These are phyloP conservation scores for Kodamaea arcana DNA, from an alignment of 1,139 yeast species.

Conservation along the genomic window DNA sequence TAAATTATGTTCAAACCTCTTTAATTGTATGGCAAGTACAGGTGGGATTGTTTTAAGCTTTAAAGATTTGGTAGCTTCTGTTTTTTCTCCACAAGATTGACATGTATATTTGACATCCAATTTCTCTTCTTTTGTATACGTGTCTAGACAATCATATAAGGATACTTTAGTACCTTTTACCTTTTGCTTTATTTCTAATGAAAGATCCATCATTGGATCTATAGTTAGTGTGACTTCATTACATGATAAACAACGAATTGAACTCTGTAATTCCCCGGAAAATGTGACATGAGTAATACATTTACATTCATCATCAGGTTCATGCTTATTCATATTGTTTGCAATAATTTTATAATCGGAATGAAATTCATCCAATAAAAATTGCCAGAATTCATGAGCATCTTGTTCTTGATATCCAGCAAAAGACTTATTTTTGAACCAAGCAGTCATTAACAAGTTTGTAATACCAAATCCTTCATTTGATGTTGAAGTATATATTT, in stretches of 20 bases:
- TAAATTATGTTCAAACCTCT: conserved; percentile 76
- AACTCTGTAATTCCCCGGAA: conserved; percentile 68
- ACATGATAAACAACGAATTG: conserved; percentile 73
- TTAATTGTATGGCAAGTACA: conserved; percentile 77
- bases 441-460: conserved; percentile 68
- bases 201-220: conserved; percentile 89
- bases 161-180: conserved; percentile 14
- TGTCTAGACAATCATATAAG: conserved; percentile 63
- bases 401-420: conserved; percentile 97
- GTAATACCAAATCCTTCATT: conserved; percentile 74
- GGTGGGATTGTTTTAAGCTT: conserved; percentile 67
- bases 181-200: conserved; percentile 59
- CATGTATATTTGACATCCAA: conserved; percentile 75
- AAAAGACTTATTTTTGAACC: conserved; percentile 76
- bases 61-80: conserved; percentile 68
- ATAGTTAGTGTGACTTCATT: conserved; percentile 59
- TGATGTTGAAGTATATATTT: conserved; percentile 51
- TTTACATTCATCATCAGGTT: conserved; percentile 40
- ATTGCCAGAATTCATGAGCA: conserved; percentile 97
- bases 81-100: conserved; percentile 53
- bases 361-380: conserved; percentile 80
- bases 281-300: conserved; percentile 83
- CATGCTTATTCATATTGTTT: conserved; percentile 6
- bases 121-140: conserved; percentile 73
- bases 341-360: conserved; percentile 38